Conservation (phyloP, 2,329 filamentous ascomycete species). For the Fonsecaea monophora region DNA sequence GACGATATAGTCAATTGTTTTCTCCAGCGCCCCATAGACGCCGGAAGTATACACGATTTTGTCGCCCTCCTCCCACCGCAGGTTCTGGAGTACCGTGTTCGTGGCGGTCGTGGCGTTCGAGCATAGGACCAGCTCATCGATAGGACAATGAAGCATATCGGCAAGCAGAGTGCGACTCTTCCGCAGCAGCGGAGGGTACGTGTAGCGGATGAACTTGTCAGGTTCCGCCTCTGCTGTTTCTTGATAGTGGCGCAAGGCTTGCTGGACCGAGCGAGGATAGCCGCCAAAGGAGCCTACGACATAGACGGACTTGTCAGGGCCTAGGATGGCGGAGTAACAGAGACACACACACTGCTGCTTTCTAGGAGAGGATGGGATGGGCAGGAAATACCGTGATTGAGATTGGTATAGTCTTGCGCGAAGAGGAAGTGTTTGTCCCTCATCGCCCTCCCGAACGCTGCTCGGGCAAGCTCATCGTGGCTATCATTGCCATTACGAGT, state of each 20-base stretch:
- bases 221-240: constrained; percentile 69
- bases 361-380: not conserved
- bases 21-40: constrained; percentile 78
- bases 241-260: constrained; percentile 69
- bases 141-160: constrained; percentile 67
- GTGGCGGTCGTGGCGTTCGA: constrained; percentile 76
- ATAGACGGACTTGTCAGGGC: not conserved
- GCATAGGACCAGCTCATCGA: constrained; percentile 74
- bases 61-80: constrained; percentile 72
- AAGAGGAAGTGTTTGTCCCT: constrained; percentile 69
- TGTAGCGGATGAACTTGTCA: constrained; percentile 76
- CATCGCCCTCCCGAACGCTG: constrained; percentile 59
- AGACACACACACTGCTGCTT: not conserved
- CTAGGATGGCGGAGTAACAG: not conserved
- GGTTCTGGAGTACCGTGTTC: constrained; percentile 77
- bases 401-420: constrained; percentile 67
- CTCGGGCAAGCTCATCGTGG: not conserved
- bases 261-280: constrained; percentile 67
- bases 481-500: not conserved
- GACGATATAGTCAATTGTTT: constrained; percentile 72
- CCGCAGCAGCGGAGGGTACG: constrained; percentile 67
- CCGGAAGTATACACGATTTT: constrained; percentile 71
- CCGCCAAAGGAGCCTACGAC: constrained; percentile 76
- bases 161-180: constrained; percentile 69
- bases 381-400: constrained; percentile 72